Conservation (phyloP, 2,329 filamentous ascomycete species). For the Bipolaris oryzae region DNA sequence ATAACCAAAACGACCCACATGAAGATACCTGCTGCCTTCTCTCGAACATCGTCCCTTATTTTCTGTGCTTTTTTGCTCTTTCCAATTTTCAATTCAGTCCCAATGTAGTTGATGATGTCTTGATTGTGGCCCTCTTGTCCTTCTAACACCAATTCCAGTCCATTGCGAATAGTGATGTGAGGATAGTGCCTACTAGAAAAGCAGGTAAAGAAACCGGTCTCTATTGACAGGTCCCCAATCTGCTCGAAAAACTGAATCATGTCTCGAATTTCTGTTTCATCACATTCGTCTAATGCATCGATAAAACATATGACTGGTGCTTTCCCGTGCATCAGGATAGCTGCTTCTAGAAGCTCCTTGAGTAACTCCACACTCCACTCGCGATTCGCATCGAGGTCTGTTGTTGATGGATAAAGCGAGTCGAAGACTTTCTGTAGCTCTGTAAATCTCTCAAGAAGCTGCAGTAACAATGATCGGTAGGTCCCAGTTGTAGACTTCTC, state of each 20-base stretch:
- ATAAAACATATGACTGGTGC: conserved; percentile 34
- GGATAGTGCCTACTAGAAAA: conserved; percentile 53
- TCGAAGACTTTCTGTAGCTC: conserved; percentile 14
- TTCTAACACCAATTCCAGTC: conserved; percentile 45
- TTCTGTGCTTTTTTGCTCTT: conserved; percentile 20
- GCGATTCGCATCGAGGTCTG: conserved; percentile 4
- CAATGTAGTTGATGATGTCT: conserved; percentile 44
- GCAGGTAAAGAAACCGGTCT: conserved; percentile 28
- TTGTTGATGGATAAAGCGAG: not conserved
- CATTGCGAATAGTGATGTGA: conserved; percentile 43
- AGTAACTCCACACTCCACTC: conserved; percentile 22
- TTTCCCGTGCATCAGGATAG: conserved; percentile 17
- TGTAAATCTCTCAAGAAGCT: conserved; percentile 28
- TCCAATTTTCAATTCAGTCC: conserved; percentile 29
- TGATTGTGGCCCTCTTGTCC: conserved; percentile 43
- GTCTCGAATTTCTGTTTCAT: conserved; percentile 50
- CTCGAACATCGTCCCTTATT: conserved; percentile 40
- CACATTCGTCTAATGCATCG: conserved; percentile 59
- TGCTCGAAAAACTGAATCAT: conserved; percentile 56
- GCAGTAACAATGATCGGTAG: conserved; percentile 34
- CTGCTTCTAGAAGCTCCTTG: conserved; percentile 26
- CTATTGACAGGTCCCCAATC: conserved; percentile 38
- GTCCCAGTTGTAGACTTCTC: conserved; percentile 32
- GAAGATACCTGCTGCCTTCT: conserved; percentile 53
- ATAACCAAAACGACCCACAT: conserved; percentile 41